These are phyloP conservation scores for Zygosaccharomyces kombuchaensis DNA, from an alignment of 805 yeast species.

Conservation along the genomic window DNA sequence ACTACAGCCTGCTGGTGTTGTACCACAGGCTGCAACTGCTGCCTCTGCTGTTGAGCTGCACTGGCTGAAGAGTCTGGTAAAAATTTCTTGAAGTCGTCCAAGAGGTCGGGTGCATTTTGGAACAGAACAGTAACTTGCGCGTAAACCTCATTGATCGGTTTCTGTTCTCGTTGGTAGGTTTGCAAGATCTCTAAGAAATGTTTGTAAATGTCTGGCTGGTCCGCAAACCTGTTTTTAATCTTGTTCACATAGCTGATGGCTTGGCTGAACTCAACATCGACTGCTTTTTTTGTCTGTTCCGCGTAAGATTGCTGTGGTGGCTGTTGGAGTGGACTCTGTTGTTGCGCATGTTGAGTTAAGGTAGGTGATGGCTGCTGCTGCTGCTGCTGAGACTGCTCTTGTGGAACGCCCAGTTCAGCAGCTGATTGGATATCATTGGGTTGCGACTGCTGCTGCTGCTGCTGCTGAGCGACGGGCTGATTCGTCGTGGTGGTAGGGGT, in stretches of 20 bases:
- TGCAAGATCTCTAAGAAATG: constrained; percentile 91
- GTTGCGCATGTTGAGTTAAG: not conserved
- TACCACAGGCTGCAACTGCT: constrained; percentile 14
- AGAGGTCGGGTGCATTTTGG: constrained; percentile 87
- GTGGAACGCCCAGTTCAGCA: constrained; percentile 15
- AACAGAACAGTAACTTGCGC: constrained; percentile 86
- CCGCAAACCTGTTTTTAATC: constrained; percentile 87
- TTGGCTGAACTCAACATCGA: constrained; percentile 92
- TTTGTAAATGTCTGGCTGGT: constrained; percentile 94
- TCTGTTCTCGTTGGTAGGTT: constrained; percentile 93
- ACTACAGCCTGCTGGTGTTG: constrained; percentile 6
- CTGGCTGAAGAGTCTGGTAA: constrained; percentile 62
- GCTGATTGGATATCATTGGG: not conserved
- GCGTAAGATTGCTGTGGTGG: constrained; percentile 3
- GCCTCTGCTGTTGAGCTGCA: constrained; percentile 23
- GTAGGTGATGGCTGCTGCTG: constrained; percentile 5
- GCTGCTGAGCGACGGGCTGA: not conserved
- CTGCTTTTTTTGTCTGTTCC: constrained; percentile 31
- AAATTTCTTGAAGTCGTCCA: constrained; percentile 93
- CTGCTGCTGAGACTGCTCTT: constrained; percentile 13
- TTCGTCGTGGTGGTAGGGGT: not conserved
- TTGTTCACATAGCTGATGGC: constrained; percentile 95
- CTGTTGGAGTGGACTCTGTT: not conserved
- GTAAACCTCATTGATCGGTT: constrained; percentile 92
- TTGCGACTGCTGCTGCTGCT: not conserved